A percentile compares a stretch with the other conserved stretches of the same genome.
Conservation (phyloP, 805 yeast species). For the Yueomyces sp. region DNA sequence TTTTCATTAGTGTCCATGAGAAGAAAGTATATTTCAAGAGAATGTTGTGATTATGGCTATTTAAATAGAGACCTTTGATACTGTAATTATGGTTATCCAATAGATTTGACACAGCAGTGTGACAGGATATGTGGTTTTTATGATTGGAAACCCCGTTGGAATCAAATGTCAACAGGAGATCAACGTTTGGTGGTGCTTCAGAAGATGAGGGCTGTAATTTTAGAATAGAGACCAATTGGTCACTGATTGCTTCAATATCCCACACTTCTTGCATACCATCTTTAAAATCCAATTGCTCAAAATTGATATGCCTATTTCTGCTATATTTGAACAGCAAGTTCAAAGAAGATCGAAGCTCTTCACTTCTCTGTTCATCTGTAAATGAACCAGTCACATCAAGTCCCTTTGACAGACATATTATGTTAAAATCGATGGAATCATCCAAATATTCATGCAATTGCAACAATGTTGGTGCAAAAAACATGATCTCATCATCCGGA, state of each 20-base stretch:
- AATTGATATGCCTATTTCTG: slow-evolving; percentile 2
- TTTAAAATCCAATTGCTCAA: slow-evolving; percentile 27
- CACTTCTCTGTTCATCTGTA: slow-evolving; percentile 46
- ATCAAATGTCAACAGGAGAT: slow-evolving; percentile 61
- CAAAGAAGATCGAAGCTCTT: slow-evolving; percentile 36
- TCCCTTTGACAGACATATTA: slow-evolving; percentile 69
- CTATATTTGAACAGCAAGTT: slow-evolving; percentile 8
- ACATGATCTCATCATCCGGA: slow-evolving; percentile 98
- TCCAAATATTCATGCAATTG: slow-evolving; percentile 11
- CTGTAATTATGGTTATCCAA: not conserved
- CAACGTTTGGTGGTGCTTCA: not conserved
- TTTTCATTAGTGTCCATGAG: slow-evolving; percentile 5
- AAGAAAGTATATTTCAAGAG: slow-evolving; percentile 16
- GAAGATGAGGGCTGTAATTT: not conserved
- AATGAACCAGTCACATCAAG: slow-evolving; percentile 41
- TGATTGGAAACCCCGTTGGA: slow-evolving; percentile 71
- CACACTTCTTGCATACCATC: slow-evolving; percentile 65
- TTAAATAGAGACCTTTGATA: slow-evolving; percentile 3
- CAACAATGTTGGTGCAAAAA: slow-evolving; percentile 57
- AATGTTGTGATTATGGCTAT: slow-evolving; percentile 8
- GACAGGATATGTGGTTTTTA: slow-evolving; percentile 67
- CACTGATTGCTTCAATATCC: slow-evolving; percentile 29
- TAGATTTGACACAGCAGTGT: slow-evolving; percentile 31
- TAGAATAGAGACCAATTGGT: slow-evolving; percentile 4
- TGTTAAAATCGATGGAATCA: slow-evolving; percentile 25